Percentiles rank a stretch among this genome's conserved stretches.
Conservation (phyloP, 768 basidiomycete genomes). For the Antrodiella citrinella region DNA sequence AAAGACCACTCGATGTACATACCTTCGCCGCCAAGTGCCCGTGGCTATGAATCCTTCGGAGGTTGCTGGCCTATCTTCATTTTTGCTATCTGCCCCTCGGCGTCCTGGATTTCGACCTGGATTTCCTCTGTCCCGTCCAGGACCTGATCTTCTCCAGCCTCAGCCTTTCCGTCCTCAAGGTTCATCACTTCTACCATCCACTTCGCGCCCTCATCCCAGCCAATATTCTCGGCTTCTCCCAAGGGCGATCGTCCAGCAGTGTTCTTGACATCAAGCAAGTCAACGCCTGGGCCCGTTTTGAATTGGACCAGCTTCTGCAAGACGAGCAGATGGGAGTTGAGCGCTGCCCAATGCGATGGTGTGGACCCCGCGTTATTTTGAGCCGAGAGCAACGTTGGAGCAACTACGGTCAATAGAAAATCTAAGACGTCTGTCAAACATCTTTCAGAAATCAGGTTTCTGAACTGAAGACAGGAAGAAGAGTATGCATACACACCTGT, state of each 20-base stretch:
- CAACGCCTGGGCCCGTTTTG: conserved; percentile 49
- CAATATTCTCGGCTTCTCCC: conserved; percentile 70
- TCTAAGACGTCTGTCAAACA: conserved; percentile 59
- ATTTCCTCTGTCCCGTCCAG: conserved; percentile 34
- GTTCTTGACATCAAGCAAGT: conserved; percentile 74
- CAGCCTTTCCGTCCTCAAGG: conserved; percentile 42
- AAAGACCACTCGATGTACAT: too few species aligned
- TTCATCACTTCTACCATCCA: conserved; percentile 82
- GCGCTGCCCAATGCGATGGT: conserved; percentile 84
- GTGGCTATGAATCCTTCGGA: not conserved
- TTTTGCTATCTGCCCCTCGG: conserved; percentile 58
- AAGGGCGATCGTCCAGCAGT: conserved; percentile 66
- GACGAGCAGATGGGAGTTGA: conserved; percentile 69
- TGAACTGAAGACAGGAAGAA: conserved; percentile 9
- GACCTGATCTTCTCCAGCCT: conserved; percentile 29
- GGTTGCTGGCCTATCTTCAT: conserved; percentile 31
- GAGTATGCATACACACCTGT: conserved; percentile 42
- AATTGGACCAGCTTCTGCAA: conserved; percentile 53
- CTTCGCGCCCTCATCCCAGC: conserved; percentile 77
- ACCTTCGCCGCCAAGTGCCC: too few species aligned
- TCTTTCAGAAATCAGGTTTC: conserved; percentile 40
- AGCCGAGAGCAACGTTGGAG: conserved; percentile 44
- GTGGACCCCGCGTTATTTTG: conserved; percentile 74
- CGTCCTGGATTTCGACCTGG: conserved; percentile 65
- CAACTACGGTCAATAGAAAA: conserved; percentile 57